Conservation (phyloP, 495 filamentous ascomycete genomes). For the Xylaria flabelliformis region DNA sequence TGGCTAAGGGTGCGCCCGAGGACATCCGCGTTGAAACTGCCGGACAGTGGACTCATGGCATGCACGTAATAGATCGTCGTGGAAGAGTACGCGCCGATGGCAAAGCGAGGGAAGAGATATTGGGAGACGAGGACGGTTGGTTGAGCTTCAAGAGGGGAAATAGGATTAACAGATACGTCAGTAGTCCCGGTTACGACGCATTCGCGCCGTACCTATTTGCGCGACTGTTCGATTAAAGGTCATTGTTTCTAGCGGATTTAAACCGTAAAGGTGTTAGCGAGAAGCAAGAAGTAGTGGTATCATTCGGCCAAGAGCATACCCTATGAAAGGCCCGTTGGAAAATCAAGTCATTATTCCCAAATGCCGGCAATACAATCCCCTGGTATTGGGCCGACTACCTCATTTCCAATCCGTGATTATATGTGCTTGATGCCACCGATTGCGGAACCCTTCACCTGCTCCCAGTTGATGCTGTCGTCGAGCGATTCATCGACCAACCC, state of each 20-base stretch:
- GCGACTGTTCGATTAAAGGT: conserved; percentile 50
- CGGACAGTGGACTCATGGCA: conserved; percentile 94
- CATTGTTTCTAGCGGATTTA: conserved; percentile 31
- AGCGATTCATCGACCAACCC: conserved; percentile 89
- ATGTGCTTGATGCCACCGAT: conserved; percentile 80
- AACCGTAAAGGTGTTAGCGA: conserved; percentile 34
- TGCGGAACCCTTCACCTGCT: conserved; percentile 81
- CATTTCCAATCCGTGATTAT: conserved; percentile 29
- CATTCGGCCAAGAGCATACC: conserved; percentile 44
- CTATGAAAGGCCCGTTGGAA: conserved; percentile 35
- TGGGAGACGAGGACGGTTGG: conserved; percentile 76
- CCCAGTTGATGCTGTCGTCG: conserved; percentile 89
- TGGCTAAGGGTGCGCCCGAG: conserved; percentile 51
- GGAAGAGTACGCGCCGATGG: conserved; percentile 64
- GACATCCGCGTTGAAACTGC: conserved; percentile 87
- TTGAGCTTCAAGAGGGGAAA: conserved; percentile 73
- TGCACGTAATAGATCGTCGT: conserved; percentile 83
- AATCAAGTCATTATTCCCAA: conserved; percentile 19
- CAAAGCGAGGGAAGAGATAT: conserved; percentile 56
- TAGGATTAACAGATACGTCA: conserved; percentile 72
- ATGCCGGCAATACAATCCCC: conserved; percentile 28
- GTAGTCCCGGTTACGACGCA: conserved; percentile 59
- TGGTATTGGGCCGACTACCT: neutral
- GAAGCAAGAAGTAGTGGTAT: conserved; percentile 36
- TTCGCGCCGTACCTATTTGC: conserved; percentile 58